Base-by-base conservation (phyloP, 345 rosid species). In the Brassica juncea region DNA sequence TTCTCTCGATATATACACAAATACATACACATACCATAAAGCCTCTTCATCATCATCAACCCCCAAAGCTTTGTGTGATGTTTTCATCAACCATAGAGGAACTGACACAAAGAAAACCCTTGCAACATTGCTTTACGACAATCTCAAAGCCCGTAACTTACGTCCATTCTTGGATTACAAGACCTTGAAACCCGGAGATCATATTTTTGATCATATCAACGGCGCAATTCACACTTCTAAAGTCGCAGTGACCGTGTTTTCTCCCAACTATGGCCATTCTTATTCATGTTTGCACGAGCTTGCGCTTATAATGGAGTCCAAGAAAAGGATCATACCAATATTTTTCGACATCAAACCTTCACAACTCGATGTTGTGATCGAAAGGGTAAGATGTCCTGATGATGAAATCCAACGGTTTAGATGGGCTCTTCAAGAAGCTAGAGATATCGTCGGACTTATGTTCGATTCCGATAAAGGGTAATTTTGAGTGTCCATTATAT, bases 261-360 rank as follows among this genome's bases (percentile, higher is more conserved):
- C 94, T 7, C 97, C 92, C 9, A 81, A 77, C 21, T 91, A 88
- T 8, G 84, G 92, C 19, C 76, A 87, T 14, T 91, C 94, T 0
- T 88, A 87, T 61, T 89, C 76, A 9, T 90, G 97, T 65, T 85
- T 92, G 0, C 89, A 92, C 12, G 97, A 90, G 75, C 80, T 92
- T 32, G 90, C 97, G 63, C 86, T 88, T 0, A 62, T 92, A 1
- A 84, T 86, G 94, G 94, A 92, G 89, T 77, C 87, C 2, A 84
- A 73, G 58, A 90, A 87, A 81, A 88, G 84, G 85, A 86, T 92
- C 3, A 87, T 92, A 15, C 97, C 94, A 0, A 87, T 92, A 44
- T 92, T 92, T 28, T 92, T 87, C 21, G 94, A 88, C 71, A 68
- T 92, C 23, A 92, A 92, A 62, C 97, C 97, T 1, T 92, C 94